phyloP scores from a whole-genome alignment of 176 grass and related monocot genomes.

The Oropetium thomaeum region DNA sequence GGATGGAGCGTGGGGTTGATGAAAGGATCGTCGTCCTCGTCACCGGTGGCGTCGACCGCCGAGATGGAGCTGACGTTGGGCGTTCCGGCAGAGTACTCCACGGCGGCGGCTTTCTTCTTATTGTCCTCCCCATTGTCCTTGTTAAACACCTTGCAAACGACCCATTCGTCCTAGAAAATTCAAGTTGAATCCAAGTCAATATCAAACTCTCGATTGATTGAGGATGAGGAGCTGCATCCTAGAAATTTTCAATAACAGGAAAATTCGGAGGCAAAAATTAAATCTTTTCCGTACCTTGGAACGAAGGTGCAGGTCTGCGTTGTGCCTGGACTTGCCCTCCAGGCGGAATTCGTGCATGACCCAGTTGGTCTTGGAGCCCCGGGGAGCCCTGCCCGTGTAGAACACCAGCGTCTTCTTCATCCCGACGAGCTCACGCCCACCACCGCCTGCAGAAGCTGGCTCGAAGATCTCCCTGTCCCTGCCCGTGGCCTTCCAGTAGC shows the following conservation, averaged over 20 bases:
- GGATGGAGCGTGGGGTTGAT: constrained; percentile 36
- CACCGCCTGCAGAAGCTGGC: background rate
- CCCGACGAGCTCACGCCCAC: constrained; percentile 34
- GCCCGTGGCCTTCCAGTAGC: too few relatives aligned
- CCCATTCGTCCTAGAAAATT: constrained; percentile 25
- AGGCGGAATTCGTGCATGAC: constrained; percentile 89
- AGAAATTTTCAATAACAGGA: background rate
- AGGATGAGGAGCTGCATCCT: too few relatives aligned
- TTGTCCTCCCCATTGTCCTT: background rate
- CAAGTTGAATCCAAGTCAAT: background rate
- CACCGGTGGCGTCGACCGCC: background rate
- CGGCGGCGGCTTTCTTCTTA: background rate
- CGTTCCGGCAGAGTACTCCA: constrained; percentile 22
- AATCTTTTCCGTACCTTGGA: constrained; percentile 27
- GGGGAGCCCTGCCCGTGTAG: constrained; percentile 69
- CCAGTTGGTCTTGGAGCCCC: constrained; percentile 74
- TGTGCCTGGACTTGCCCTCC: constrained; percentile 24
- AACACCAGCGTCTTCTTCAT: constrained; percentile 94
- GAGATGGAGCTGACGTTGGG: constrained; percentile 37
- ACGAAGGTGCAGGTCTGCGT: background rate
- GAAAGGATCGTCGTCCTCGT: constrained; percentile 7
- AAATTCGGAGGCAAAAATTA: background rate
- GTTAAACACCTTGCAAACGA: constrained; percentile 36
- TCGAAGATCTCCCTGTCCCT: constrained; percentile 74
- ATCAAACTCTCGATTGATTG: background rate